Evolutionary conservation across 1,284 basidiomycete genomes (phyloP).

Genomic region (Ceratobasidium theobromae): DNA sequence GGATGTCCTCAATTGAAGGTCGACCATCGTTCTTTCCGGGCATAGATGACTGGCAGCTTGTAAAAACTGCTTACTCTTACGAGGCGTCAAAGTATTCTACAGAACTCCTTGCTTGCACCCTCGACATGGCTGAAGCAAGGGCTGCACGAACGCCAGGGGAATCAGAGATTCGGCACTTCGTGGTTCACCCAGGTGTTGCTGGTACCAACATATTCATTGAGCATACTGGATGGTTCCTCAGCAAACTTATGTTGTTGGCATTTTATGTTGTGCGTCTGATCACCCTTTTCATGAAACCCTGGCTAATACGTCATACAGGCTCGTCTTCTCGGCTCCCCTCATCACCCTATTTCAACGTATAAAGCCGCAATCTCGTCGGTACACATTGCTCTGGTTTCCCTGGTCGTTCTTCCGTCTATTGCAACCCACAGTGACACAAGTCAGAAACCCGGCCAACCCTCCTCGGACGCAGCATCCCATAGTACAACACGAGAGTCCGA

Average conservation of each 20-base stretch:
- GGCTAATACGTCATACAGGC: constrained; percentile 48
- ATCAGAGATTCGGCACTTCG: constrained; percentile 57
- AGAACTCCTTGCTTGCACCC: constrained; percentile 64
- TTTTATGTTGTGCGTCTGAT: constrained; percentile 69
- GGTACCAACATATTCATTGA: constrained; percentile 63
- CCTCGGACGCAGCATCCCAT: not conserved
- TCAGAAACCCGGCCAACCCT: not conserved
- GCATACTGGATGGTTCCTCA: constrained; percentile 53
- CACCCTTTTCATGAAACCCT: not conserved
- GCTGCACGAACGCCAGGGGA: constrained; percentile 33
- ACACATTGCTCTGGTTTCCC: constrained; percentile 56
- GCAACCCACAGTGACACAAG: not conserved
- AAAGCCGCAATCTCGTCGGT: constrained; percentile 67
- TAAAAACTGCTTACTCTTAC: constrained; percentile 64
- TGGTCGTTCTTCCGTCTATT: constrained; percentile 35
- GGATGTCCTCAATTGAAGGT: constrained; percentile 77
- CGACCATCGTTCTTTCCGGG: constrained; percentile 54
- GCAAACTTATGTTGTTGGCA: constrained; percentile 55
- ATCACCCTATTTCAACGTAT: constrained; percentile 61
- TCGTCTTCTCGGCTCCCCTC: constrained; percentile 62
- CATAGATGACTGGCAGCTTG: constrained; percentile 68
- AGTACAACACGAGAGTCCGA: constrained; percentile 3
- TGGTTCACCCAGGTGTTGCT: constrained; percentile 73
- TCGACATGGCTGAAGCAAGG: constrained; percentile 52
- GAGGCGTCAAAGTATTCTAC: constrained; percentile 78